These are phyloP conservation scores for Mortierella sp. DNA, from an alignment of 371 early-diverging fungal genomes.

Conservation along the genomic window DNA sequence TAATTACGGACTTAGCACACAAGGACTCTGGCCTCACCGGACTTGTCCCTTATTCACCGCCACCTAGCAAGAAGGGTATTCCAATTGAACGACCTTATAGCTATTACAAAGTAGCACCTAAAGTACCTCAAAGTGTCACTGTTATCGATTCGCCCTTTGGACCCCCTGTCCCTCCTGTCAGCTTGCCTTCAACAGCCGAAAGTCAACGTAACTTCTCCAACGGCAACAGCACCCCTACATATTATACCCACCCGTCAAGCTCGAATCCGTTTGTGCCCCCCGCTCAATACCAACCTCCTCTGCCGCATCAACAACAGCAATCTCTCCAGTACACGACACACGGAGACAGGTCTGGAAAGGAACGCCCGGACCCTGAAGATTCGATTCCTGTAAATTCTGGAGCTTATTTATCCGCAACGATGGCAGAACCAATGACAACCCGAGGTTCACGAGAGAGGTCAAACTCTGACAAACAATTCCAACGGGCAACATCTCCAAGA, in stretches of 20 bases:
- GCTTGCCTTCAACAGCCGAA: neutral
- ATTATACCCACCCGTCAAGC: conserved; percentile 32
- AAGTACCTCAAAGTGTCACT: conserved; percentile 38
- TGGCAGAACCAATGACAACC: neutral
- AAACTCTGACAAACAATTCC: conserved; percentile 20
- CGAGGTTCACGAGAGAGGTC: conserved; percentile 12
- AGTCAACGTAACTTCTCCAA: neutral
- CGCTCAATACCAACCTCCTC: conserved; percentile 23
- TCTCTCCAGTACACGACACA: neutral
- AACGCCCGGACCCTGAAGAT: conserved; percentile 29
- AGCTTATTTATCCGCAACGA: neutral
- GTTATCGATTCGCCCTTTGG: conserved; percentile 52
- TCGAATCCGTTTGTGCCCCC: conserved; percentile 38
- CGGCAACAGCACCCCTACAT: conserved; percentile 6
- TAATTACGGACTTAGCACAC: neutral
- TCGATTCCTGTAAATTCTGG: conserved; percentile 8
- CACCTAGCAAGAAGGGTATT: conserved; percentile 29
- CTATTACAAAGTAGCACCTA: conserved; percentile 44
- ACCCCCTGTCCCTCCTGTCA: conserved; percentile 9
- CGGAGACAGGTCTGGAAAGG: conserved; percentile 10
- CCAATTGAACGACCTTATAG: conserved; percentile 48
- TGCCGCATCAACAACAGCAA: conserved; percentile 8
- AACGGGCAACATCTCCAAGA: conserved; percentile 8
- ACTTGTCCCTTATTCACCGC: conserved; percentile 18
- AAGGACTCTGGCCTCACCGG: neutral